phyloP scores from a whole-genome alignment of 805 yeast species.

The Hanseniaspora meyeri region DNA sequence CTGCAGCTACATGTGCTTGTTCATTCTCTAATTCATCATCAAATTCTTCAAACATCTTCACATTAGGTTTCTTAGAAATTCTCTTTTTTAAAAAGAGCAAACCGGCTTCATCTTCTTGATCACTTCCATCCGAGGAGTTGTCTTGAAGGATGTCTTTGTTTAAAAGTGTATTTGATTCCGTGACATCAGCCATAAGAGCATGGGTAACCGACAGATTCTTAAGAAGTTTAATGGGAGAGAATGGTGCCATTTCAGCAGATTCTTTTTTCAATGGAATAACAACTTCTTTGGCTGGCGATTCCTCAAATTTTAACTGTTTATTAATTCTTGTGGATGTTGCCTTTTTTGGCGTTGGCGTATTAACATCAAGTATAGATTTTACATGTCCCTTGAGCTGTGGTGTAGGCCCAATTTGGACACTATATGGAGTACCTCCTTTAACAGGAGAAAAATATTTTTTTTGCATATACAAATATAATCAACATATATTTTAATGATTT shows the following conservation, averaged over 20 bases:
- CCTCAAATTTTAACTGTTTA: background rate
- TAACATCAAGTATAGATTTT: slow-evolving; percentile 55
- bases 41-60: slow-evolving; percentile 15
- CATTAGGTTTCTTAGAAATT: slow-evolving; percentile 13
- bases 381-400: slow-evolving; percentile 76
- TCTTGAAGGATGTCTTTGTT: background rate
- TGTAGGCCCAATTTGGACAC: slow-evolving; percentile 61
- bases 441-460: slow-evolving; percentile 10
- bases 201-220: slow-evolving; percentile 12
- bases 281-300: slow-evolving; percentile 2
- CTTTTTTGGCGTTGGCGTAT: slow-evolving; percentile 21
- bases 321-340: background rate
- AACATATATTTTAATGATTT: too few species aligned
- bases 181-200: background rate
- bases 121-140: slow-evolving; percentile 21
- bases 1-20: slow-evolving; percentile 18
- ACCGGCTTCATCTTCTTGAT: slow-evolving; percentile 26
- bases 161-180: slow-evolving; percentile 16
- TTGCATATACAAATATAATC: background rate
- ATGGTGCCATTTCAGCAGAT: slow-evolving; percentile 15
- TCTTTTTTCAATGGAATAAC: slow-evolving; percentile 17
- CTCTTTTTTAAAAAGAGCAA: slow-evolving; percentile 20
- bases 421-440: slow-evolving; percentile 10
- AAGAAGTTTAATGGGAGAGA: slow-evolving; percentile 14
- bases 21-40: slow-evolving; percentile 18